Evolutionary conservation across 1,139 yeast genomes (phyloP).

Genomic region (Scheffersomyces cryptocercus): DNA sequence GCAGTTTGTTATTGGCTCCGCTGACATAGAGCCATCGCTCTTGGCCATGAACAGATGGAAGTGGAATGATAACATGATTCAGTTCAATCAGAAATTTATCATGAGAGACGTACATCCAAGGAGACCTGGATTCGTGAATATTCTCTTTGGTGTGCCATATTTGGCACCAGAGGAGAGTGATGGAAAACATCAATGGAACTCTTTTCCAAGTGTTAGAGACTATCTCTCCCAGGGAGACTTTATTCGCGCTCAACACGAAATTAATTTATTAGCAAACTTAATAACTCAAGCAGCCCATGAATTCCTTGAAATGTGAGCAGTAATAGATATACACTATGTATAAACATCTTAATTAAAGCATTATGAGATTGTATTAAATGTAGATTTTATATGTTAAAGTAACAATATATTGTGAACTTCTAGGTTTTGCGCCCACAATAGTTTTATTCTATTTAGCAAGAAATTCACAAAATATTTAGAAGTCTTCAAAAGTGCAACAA

Average conservation of each 20-base stretch:
- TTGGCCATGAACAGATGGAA: conserved; percentile 72
- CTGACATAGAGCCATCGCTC: conserved; percentile 66
- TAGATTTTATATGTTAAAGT: no score
- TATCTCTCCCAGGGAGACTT: conserved; percentile 51
- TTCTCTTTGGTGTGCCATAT: conserved; percentile 69
- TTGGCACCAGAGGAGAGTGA: conserved; percentile 46
- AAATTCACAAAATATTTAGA: no score
- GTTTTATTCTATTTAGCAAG: no score
- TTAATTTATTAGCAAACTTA: conserved; percentile 46
- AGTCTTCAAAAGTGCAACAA: no score
- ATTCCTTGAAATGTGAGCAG: conserved; percentile 2
- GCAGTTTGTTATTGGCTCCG: conserved; percentile 30
- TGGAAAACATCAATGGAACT: conserved; percentile 52
- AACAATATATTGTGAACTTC: no score
- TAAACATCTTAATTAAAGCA: no score
- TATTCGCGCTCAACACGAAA: conserved; percentile 56
- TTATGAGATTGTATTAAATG: no score
- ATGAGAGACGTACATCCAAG: conserved; percentile 40
- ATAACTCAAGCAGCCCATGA: conserved; percentile 25
- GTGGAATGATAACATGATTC: conserved; percentile 70
- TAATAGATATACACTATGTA: no score
- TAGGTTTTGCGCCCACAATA: no score
- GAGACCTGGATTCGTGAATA: conserved; percentile 70
- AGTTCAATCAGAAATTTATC: conserved; percentile 57
- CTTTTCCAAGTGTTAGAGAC: conserved; percentile 78